Evolutionary conservation across 2,329 filamentous ascomycete species (phyloP), one percentile per base, ranked within the genome.

Genomic region (Calycina herbarum): DNA sequence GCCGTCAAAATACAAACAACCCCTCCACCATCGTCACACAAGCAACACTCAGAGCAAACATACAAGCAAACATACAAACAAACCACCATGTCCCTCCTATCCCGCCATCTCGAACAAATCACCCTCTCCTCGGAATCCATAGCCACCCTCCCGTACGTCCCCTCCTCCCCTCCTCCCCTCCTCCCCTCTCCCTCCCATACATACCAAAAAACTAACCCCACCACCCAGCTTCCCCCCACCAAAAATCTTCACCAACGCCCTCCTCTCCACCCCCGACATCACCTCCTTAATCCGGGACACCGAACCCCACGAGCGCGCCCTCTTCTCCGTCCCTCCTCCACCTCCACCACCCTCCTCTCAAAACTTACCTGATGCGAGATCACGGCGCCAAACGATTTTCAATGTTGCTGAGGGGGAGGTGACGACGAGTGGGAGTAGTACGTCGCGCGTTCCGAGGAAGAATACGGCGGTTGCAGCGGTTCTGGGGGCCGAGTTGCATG

Each of bases 231-330:
- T 98, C 73, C 92, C 92, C 51, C 87, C 87, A 1, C 92, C 94
- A n/a, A 96, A 92, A 74, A 93, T 95, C 75, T 99, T 98, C 80
- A 95, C 94, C 71, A 97, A 96, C 77, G 93, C 95, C 40, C 85
- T 99, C 48, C 88, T 98, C 59, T 89, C 90, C 64, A 89, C 89
- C 71, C 89, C 94, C 78, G 95, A 99, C 78, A 98, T 99, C 72
- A 98, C 95, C 3, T 87, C 92, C 13, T 82, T 99, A 59, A 97
- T 99, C 74, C 91, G 95, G 67, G 95, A 99, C 77, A 97, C 94
- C 3, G 95, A 99, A 78, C 81, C 90, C 27, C 94, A 98, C 79
- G 95, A 99, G 78, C 90, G 94, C 74, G 94, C 94, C 6, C 87
- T 99, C 20, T 99, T 98, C 81, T 96, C 94, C 45, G 89, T 97